These are phyloP conservation scores for Trichoderma erinaceum DNA, from an alignment of 495 filamentous ascomycete species.

Conservation along the genomic window DNA sequence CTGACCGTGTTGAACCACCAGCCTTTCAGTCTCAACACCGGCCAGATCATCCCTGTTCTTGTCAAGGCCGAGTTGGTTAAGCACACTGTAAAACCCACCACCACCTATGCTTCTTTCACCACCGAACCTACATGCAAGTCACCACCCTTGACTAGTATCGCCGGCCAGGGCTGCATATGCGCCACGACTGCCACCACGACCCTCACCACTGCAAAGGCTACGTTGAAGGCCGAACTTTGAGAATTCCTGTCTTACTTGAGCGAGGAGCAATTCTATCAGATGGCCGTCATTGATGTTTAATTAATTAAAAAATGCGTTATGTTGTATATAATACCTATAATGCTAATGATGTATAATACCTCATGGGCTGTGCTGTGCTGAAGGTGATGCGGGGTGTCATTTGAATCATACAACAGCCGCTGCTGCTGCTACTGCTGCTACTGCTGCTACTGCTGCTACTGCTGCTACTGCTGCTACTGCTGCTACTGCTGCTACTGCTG, in stretches of 20 bases:
- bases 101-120: not conserved
- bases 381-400: too few species aligned
- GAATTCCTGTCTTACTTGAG: too few species aligned
- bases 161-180: not conserved
- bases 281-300: not conserved
- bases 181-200: not conserved
- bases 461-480: too few species aligned
- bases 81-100: not conserved
- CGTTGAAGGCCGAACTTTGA: not conserved
- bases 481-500: too few species aligned
- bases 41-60: conserved; percentile 10
- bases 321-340: too few species aligned
- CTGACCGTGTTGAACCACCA: conserved; percentile 15
- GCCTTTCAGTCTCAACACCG: not conserved
- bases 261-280: not conserved
- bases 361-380: too few species aligned
- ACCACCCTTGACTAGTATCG: not conserved
- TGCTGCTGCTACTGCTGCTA: too few species aligned
- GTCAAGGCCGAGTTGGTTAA: conserved; percentile 9
- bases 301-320: not conserved
- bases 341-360: too few species aligned
- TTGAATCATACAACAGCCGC: too few species aligned
- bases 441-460: too few species aligned
- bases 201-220: not conserved
- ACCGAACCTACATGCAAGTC: not conserved